Percentiles rank a stretch among this genome's conserved stretches.
These are phyloP conservation scores for Beta vulgaris DNA, from an alignment of 148 eudicot genomes.

Conservation along the genomic window DNA sequence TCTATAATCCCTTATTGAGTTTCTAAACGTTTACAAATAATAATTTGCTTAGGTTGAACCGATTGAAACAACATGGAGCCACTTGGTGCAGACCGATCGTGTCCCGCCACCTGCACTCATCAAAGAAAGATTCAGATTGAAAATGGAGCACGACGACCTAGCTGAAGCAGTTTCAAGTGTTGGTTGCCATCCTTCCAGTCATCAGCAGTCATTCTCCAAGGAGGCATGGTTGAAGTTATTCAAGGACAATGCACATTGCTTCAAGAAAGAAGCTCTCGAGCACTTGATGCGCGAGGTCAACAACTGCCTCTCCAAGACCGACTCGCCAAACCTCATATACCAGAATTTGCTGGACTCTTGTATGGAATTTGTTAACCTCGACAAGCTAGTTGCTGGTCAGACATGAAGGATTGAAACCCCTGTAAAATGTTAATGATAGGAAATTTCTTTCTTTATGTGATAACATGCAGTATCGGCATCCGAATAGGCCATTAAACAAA, in stretches of 20 bases:
- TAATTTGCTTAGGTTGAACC: constrained; percentile 40
- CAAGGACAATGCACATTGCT: constrained; percentile 36
- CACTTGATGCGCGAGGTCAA: constrained; percentile 41
- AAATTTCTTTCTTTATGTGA: not conserved
- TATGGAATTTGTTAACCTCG: constrained; percentile 44
- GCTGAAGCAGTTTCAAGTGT: constrained; percentile 56
- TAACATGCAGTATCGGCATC: not conserved
- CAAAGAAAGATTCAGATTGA: constrained; percentile 62
- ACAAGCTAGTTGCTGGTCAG: constrained; percentile 14
- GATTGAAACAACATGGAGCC: constrained; percentile 77
- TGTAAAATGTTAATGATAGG: not conserved
- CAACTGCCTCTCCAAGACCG: constrained; percentile 30
- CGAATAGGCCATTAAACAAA: too few species aligned
- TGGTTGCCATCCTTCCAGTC: constrained; percentile 40
- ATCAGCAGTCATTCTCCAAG: constrained; percentile 50
- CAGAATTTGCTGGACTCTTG: constrained; percentile 51
- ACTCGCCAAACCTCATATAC: constrained; percentile 39
- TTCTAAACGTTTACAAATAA: not conserved
- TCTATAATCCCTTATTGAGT: not conserved
- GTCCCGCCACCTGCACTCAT: constrained; percentile 63
- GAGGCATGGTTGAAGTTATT: constrained; percentile 63
- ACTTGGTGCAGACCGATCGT: constrained; percentile 46
- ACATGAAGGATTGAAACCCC: constrained; percentile 2
- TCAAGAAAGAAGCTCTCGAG: constrained; percentile 42
- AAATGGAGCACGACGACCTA: constrained; percentile 48